Conservation (phyloP, 768 basidiomycete genomes). For the Leucocoprinus leucothites region DNA sequence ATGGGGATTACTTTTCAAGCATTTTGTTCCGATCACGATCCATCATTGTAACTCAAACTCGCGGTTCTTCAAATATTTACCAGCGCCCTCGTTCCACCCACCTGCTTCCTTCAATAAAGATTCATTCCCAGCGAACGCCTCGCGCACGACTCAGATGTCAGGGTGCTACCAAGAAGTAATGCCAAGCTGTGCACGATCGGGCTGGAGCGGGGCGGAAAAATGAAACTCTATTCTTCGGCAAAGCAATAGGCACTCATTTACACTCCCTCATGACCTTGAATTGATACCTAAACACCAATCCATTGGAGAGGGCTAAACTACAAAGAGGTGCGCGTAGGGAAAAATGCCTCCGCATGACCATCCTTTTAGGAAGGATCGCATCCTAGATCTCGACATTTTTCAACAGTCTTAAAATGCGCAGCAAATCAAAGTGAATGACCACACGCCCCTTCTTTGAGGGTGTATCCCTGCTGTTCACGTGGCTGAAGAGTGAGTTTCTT, state of each 20-base stretch:
- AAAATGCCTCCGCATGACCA: background rate
- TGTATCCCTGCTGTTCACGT: too few relatives aligned
- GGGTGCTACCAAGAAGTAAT: too few relatives aligned
- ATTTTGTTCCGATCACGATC: background rate
- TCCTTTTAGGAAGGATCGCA: background rate
- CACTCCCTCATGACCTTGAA: too few relatives aligned
- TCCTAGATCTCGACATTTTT: background rate
- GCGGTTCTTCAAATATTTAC: background rate
- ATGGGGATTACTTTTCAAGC: too few relatives aligned
- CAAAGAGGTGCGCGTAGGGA: background rate
- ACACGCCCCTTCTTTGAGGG: background rate
- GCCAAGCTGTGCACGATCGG: too few relatives aligned
- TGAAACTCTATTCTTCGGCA: too few relatives aligned
- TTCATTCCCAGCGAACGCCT: background rate
- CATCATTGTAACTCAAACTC: constrained; percentile 4
- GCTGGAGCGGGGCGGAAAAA: too few relatives aligned
- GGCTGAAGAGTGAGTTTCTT: background rate
- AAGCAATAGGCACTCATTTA: too few relatives aligned
- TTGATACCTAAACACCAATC: too few relatives aligned
- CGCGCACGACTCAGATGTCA: background rate
- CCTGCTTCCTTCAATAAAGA: background rate
- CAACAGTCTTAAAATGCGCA: background rate
- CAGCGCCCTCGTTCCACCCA: background rate
- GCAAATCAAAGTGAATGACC: background rate
- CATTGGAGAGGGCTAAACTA: too few relatives aligned